Percentiles rank a stretch among this genome's conserved stretches.
Conservation (phyloP, 257 asterid genomes). For the Forsythia viridissima region DNA sequence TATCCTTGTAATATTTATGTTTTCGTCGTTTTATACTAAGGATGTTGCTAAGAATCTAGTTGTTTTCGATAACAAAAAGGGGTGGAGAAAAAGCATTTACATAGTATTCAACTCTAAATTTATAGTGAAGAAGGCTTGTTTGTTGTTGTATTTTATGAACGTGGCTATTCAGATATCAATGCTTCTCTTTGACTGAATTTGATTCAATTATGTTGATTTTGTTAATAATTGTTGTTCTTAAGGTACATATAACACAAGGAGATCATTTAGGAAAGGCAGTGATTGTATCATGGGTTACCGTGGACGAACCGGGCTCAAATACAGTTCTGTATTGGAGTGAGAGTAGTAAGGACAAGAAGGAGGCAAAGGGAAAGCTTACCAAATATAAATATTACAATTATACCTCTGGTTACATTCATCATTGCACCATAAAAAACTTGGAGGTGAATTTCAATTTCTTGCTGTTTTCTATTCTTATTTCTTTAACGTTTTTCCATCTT, state of each 20-base stretch:
- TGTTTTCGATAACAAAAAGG: not conserved
- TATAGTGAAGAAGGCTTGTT: not conserved
- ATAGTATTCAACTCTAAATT: not conserved
- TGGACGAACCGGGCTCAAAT: conserved; percentile 65
- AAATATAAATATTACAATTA: conserved; percentile 62
- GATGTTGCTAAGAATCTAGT: not conserved
- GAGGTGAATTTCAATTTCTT: conserved; percentile 37
- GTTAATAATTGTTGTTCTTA: conserved; percentile 1
- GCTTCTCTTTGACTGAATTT: not conserved
- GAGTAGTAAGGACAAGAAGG: conserved; percentile 31
- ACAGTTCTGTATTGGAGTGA: conserved; percentile 65
- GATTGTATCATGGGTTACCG: conserved; percentile 91
- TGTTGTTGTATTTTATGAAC: not conserved
- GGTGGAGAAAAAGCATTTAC: not conserved
- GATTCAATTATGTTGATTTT: conserved; percentile 1
- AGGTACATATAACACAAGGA: conserved; percentile 97
- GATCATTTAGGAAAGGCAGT: conserved; percentile 79
- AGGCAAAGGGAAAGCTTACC: conserved; percentile 46
- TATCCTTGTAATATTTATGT: not conserved
- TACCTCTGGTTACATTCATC: conserved; percentile 86
- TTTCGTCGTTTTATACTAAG: not conserved
- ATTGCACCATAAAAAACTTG: conserved; percentile 51
- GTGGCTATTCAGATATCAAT: not conserved
- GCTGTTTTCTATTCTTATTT: not conserved
- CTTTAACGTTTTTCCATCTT: not conserved